Conservation (phyloP, 2,329 filamentous ascomycete genomes). For the Ceratocystis huliohia region DNA sequence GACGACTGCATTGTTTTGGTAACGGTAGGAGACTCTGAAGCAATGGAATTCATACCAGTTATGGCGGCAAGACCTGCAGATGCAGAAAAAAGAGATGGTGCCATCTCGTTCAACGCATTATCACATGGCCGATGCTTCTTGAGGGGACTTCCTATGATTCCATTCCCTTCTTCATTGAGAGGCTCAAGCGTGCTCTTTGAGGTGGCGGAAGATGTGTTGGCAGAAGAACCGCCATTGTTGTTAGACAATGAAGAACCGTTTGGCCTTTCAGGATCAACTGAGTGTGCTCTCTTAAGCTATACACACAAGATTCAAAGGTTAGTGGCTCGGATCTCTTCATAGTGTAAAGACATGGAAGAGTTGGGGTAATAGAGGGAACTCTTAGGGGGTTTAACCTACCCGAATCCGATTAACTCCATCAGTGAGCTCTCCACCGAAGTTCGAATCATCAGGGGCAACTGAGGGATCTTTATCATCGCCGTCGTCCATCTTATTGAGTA, state of each 20-base stretch:
- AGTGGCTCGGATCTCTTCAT: background rate
- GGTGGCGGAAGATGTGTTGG: conserved; percentile 12
- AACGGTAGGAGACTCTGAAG: conserved; percentile 14
- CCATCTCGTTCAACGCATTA: conserved; percentile 18
- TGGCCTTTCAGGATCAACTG: conserved; percentile 47
- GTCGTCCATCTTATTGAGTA: conserved; percentile 53
- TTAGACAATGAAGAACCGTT: conserved; percentile 33
- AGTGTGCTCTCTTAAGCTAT: conserved; percentile 71
- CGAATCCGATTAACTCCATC: conserved; percentile 74
- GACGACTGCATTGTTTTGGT: conserved; percentile 15
- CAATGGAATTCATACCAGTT: conserved; percentile 18
- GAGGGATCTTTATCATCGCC: conserved; percentile 47
- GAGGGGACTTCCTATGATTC: conserved; percentile 51
- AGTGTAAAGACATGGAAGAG: background rate
- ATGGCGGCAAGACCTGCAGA: conserved; percentile 19
- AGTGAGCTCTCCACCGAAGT: conserved; percentile 60
- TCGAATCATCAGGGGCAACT: conserved; percentile 57
- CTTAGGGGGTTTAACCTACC: conserved; percentile 36
- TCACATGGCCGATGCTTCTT: conserved; percentile 59
- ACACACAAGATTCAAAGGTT: background rate
- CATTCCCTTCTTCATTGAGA: conserved; percentile 21
- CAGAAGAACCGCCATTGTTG: conserved; percentile 22
- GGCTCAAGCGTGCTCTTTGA: conserved; percentile 18
- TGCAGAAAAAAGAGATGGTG: conserved; percentile 18
- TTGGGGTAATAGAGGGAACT: background rate